A percentile compares a stretch with the other conserved stretches of the same genome.
Evolutionary conservation across 164 flowering plant species (phyloP).

Genomic region (Annona cherimola): DNA sequence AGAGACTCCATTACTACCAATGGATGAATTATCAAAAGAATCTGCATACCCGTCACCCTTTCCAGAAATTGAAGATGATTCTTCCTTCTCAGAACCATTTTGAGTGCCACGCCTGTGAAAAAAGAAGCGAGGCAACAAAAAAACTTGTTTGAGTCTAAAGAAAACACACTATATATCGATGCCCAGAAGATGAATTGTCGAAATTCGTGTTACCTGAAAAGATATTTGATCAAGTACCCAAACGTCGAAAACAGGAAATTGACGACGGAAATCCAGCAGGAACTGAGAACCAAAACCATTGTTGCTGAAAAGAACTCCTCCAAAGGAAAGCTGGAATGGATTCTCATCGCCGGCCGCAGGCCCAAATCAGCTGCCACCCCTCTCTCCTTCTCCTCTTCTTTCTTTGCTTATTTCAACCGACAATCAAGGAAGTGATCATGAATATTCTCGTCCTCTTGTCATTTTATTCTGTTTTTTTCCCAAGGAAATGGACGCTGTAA

Average conservation of each 20-base stretch:
- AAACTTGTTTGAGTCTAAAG: not conserved
- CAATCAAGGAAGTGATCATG: not conserved
- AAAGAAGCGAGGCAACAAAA: not conserved
- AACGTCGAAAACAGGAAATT: conserved; percentile 18
- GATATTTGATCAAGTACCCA: conserved; percentile 16
- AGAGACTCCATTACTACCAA: conserved; percentile 1
- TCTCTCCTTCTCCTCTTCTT: not conserved
- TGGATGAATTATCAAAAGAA: not conserved
- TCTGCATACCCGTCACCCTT: not conserved
- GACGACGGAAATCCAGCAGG: conserved; percentile 31
- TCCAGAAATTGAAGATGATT: not conserved
- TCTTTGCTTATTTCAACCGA: conserved; percentile 12
- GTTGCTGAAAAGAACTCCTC: too few relatives aligned
- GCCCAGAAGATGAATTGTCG: not conserved
- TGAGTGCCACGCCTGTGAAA: conserved; percentile 21
- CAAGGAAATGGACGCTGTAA: conserved; percentile 2
- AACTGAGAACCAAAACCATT: conserved; percentile 23
- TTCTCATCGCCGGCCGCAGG: conserved; percentile 16
- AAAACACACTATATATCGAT: not conserved
- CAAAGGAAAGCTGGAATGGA: too few relatives aligned
- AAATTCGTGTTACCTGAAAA: conserved; percentile 32
- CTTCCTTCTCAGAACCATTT: conserved; percentile 6
- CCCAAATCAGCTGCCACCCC: conserved; percentile 5
- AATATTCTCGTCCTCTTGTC: not conserved
- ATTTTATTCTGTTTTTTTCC: not conserved